Evolutionary conservation across 352 stramenopile genomes (phyloP).

Genomic region (Elongisporangium undulatum): DNA sequence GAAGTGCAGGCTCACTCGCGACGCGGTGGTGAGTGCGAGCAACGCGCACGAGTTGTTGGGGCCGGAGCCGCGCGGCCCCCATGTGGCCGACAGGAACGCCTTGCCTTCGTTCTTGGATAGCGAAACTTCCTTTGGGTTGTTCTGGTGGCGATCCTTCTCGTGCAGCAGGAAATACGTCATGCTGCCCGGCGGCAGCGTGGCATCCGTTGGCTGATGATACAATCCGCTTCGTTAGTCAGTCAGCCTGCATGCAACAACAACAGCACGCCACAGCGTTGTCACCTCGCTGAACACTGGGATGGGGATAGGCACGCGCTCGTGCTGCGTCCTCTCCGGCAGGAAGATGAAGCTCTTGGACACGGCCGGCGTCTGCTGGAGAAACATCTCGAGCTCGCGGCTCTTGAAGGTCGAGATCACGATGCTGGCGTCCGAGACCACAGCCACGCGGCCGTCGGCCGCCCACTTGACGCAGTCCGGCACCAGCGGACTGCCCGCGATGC

Average conservation of each 20-base stretch:
- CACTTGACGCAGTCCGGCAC: slow-evolving; percentile 59
- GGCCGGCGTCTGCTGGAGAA: slow-evolving; percentile 63
- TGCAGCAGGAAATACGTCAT: slow-evolving; percentile 64
- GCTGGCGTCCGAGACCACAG: slow-evolving; percentile 66
- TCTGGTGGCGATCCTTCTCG: slow-evolving; percentile 59
- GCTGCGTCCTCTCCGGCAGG: slow-evolving; percentile 27
- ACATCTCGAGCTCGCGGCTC: slow-evolving; percentile 79
- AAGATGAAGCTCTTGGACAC: slow-evolving; percentile 86
- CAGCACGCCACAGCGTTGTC: not conserved
- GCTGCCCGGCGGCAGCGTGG: slow-evolving; percentile 21
- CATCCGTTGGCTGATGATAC: slow-evolving; percentile 16
- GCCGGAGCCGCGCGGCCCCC: slow-evolving; percentile 67
- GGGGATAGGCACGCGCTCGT: slow-evolving; percentile 46
- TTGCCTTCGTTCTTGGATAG: slow-evolving; percentile 69
- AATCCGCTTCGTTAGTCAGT: not conserved
- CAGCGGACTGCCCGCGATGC: slow-evolving; percentile 68
- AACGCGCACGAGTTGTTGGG: slow-evolving; percentile 70
- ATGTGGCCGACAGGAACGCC: slow-evolving; percentile 54
- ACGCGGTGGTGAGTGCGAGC: slow-evolving; percentile 51
- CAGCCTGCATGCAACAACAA: not conserved
- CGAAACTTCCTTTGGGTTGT: slow-evolving; percentile 81
- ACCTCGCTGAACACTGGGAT: slow-evolving; percentile 46
- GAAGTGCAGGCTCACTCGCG: slow-evolving; percentile 64
- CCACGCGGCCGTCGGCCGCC: slow-evolving; percentile 70
- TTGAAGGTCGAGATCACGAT: slow-evolving; percentile 78